A percentile compares a stretch with the other conserved stretches of the same genome.
These are phyloP conservation scores for Boletus subcaerulescens DNA, from an alignment of 768 basidiomycete genomes.

Conservation along the genomic window DNA sequence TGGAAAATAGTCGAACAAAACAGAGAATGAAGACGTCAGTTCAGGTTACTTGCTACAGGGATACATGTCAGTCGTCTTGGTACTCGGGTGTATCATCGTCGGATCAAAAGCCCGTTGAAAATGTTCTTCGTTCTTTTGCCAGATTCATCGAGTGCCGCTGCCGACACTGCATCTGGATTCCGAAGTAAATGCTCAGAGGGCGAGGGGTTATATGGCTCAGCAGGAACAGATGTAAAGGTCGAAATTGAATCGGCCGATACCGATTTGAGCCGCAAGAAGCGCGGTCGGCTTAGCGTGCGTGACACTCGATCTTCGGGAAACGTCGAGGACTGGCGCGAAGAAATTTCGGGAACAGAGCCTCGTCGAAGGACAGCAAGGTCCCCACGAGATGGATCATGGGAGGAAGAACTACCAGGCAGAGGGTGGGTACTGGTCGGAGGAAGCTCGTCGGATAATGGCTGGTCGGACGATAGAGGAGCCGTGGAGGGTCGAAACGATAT, in stretches of 20 bases:
- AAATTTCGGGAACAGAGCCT: slow-evolving; percentile 28
- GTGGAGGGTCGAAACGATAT: slow-evolving; percentile 40
- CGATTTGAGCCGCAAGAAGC: slow-evolving; percentile 44
- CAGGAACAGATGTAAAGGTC: slow-evolving; percentile 18
- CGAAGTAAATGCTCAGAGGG: slow-evolving; percentile 3
- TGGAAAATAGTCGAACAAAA: slow-evolving; percentile 7
- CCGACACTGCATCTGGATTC: slow-evolving; percentile 5
- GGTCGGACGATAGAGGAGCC: slow-evolving; percentile 38
- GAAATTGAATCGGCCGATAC: slow-evolving; percentile 56
- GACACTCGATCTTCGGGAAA: slow-evolving; percentile 20
- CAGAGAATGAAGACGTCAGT: neutral
- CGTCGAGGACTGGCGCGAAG: slow-evolving; percentile 5
- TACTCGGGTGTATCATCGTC: slow-evolving; percentile 30
- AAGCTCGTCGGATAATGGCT: slow-evolving; percentile 28
- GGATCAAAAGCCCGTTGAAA: slow-evolving; percentile 38
- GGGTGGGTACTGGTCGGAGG: neutral
- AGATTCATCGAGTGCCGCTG: slow-evolving; percentile 17
- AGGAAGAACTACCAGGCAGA: neutral
- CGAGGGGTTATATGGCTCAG: slow-evolving; percentile 6
- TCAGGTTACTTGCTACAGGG: neutral
- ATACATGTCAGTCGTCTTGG: neutral
- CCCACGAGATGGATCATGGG: slow-evolving; percentile 2
- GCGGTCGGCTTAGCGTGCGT: slow-evolving; percentile 19
- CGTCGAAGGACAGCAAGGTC: slow-evolving; percentile 20
- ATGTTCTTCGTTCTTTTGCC: slow-evolving; percentile 37